Conservation (phyloP, 768 basidiomycete species). For the Tricholoma hemisulphureum region DNA sequence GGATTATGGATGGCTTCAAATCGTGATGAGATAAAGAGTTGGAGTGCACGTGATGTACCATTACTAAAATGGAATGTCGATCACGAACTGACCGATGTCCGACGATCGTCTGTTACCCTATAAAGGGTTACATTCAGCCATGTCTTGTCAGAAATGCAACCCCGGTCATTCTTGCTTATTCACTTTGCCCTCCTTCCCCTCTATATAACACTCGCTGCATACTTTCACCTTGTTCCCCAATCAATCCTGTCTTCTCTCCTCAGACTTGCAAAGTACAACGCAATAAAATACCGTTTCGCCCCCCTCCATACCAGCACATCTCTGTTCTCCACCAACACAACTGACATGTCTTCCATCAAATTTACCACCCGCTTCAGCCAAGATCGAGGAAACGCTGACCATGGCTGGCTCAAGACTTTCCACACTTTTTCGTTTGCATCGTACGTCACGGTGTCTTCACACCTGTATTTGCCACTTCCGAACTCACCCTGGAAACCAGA, state of each 20-base stretch:
- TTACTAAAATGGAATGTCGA: slow-evolving; percentile 1
- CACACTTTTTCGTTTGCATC: slow-evolving; percentile 78
- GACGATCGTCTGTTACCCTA: slow-evolving; percentile 1
- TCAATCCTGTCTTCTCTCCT: slow-evolving; percentile 40
- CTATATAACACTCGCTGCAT: slow-evolving; percentile 42
- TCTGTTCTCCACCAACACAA: slow-evolving; percentile 10
- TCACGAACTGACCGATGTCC: slow-evolving; percentile 7
- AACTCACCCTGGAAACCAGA: slow-evolving; percentile 24
- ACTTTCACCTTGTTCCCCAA: slow-evolving; percentile 32
- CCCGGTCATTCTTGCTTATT: slow-evolving; percentile 32
- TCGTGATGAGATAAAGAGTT: no score
- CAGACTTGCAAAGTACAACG: slow-evolving; percentile 35
- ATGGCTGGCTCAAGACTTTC: slow-evolving; percentile 86
- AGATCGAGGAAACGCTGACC: slow-evolving; percentile 71
- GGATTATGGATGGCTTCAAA: not conserved
- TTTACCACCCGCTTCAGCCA: slow-evolving; percentile 56
- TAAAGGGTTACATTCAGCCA: not conserved
- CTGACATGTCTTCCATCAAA: slow-evolving; percentile 30
- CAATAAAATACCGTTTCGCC: slow-evolving; percentile 26
- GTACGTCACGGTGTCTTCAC: slow-evolving; percentile 39
- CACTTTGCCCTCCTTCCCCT: slow-evolving; percentile 39
- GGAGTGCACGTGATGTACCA: no score
- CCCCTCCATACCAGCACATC: slow-evolving; percentile 7
- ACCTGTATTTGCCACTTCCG: not conserved
- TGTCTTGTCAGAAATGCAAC: slow-evolving; percentile 32